A percentile compares a stretch with the other conserved stretches of the same genome.
These are phyloP conservation scores for Suillus occidentalis DNA, from an alignment of 768 basidiomycete species.

Conservation along the genomic window DNA sequence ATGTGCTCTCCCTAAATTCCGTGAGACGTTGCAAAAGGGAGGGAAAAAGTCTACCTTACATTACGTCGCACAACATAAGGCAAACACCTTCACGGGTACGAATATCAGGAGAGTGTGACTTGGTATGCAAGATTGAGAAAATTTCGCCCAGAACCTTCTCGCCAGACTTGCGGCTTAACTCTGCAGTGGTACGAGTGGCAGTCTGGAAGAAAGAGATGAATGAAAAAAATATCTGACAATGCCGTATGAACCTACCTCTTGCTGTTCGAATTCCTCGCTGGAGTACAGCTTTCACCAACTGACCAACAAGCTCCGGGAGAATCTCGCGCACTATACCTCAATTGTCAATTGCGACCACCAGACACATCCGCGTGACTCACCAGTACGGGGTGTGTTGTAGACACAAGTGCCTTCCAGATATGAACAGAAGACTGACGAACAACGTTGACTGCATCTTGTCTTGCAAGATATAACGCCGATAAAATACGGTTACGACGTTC, in stretches of 20 bases:
- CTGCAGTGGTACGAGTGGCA: constrained; percentile 82
- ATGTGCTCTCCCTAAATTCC: constrained; percentile 69
- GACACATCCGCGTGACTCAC: constrained; percentile 40
- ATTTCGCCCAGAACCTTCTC: constrained; percentile 87
- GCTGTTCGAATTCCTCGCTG: constrained; percentile 78
- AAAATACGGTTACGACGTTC: constrained; percentile 91
- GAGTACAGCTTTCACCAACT: constrained; percentile 79
- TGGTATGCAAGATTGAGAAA: constrained; percentile 71
- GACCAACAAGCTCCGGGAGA: constrained; percentile 77
- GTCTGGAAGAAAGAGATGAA: constrained; percentile 51
- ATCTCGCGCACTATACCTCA: constrained; percentile 75
- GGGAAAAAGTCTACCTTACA: constrained; percentile 50
- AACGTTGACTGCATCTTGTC: constrained; percentile 87
- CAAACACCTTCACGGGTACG: constrained; percentile 83
- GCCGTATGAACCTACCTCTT: constrained; percentile 60
- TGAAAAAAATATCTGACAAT: constrained; percentile 1
- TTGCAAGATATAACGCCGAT: constrained; percentile 86
- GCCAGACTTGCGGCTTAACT: constrained; percentile 93
- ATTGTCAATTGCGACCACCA: neutral
- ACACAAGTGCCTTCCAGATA: constrained; percentile 97
- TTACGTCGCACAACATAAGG: constrained; percentile 81
- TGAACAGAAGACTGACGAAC: constrained; percentile 91
- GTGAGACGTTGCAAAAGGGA: neutral
- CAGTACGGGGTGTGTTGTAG: constrained; percentile 91
- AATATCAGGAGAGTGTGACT: constrained; percentile 60